phyloP scores from a whole-genome alignment of 1,139 yeast species.

The Candida glucosophila region DNA sequence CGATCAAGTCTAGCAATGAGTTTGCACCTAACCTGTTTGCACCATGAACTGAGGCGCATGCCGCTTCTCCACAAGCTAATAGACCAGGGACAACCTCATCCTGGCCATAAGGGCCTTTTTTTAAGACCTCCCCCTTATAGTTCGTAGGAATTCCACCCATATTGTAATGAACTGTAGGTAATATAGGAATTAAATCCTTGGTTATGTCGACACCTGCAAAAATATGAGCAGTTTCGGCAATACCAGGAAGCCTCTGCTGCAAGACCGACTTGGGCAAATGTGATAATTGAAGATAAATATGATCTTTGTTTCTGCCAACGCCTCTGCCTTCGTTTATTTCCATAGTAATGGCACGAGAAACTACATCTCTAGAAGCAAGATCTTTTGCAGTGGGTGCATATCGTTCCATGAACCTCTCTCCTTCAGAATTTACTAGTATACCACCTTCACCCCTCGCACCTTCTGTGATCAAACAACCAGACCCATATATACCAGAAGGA shows the following conservation, averaged over 20 bases:
- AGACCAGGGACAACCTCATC: conserved; percentile 91
- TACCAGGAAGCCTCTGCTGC: conserved; percentile 97
- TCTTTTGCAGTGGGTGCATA: conserved; percentile 99
- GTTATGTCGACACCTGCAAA: conserved; percentile 99
- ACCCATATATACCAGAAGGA: conserved; percentile 98
- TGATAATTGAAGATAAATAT: conserved; percentile 87
- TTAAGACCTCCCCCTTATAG: conserved; percentile 92
- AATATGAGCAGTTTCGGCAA: conserved; percentile 95
- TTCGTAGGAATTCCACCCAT: conserved; percentile 99
- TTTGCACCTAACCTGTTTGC: conserved; percentile 99
- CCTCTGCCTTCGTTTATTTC: conserved; percentile 99
- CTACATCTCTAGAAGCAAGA: conserved; percentile 97
- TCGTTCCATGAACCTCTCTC: conserved; percentile 99
- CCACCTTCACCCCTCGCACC: conserved; percentile 99
- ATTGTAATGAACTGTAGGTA: conserved; percentile 98
- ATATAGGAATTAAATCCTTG: conserved; percentile 96
- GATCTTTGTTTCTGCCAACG: conserved; percentile 95
- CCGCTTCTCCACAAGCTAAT: conserved; percentile 97
- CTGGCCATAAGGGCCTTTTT: conserved; percentile 77
- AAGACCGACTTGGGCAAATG: conserved; percentile 90
- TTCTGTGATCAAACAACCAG: conserved; percentile 97
- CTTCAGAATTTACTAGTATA: conserved; percentile 87
- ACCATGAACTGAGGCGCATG: conserved; percentile 98
- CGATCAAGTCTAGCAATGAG: conserved; percentile 92
- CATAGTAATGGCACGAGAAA: conserved; percentile 95